Percentiles rank a stretch among this genome's conserved stretches.
Conservation (phyloP, 1,284 basidiomycete species). For the Stereum hirsutum region DNA sequence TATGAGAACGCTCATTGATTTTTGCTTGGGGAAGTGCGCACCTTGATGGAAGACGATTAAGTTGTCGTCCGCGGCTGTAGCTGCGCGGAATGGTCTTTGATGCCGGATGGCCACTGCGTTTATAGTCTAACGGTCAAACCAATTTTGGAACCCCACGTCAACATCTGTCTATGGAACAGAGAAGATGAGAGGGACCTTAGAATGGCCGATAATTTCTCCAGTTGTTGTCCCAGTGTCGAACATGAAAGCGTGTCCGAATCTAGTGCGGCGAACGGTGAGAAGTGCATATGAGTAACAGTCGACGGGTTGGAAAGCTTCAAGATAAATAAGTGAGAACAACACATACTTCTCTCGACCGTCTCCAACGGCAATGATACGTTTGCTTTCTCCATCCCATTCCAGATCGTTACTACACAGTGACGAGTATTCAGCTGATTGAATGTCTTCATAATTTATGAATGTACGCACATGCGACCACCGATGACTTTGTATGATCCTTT, state of each 20-base stretch:
- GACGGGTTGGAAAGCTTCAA: not conserved
- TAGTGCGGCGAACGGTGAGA: constrained; percentile 18
- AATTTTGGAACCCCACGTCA: no score
- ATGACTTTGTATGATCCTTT: constrained; percentile 84
- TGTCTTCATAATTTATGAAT: not conserved
- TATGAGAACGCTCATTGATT: not conserved
- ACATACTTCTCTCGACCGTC: constrained; percentile 84
- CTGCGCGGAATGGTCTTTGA: constrained; percentile 88
- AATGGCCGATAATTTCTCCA: constrained; percentile 92
- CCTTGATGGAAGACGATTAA: constrained; percentile 79
- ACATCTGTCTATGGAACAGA: not conserved
- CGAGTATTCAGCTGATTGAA: no score
- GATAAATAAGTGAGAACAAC: not conserved
- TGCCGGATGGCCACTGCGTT: constrained; percentile 89
- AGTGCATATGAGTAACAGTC: not conserved
- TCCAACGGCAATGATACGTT: constrained; percentile 94
- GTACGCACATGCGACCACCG: constrained; percentile 69
- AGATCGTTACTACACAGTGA: constrained; percentile 69
- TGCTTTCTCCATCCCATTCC: constrained; percentile 94
- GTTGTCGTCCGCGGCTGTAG: constrained; percentile 80
- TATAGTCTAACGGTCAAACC: constrained; percentile 47
- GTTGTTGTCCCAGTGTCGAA: constrained; percentile 83
- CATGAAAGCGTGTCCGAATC: constrained; percentile 84
- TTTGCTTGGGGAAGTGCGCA: constrained; percentile 10
- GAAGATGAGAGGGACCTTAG: constrained; percentile 48